Evolutionary conservation across 2,329 filamentous ascomycete species (phyloP).

Genomic region (Aureobasidium sp.): DNA sequence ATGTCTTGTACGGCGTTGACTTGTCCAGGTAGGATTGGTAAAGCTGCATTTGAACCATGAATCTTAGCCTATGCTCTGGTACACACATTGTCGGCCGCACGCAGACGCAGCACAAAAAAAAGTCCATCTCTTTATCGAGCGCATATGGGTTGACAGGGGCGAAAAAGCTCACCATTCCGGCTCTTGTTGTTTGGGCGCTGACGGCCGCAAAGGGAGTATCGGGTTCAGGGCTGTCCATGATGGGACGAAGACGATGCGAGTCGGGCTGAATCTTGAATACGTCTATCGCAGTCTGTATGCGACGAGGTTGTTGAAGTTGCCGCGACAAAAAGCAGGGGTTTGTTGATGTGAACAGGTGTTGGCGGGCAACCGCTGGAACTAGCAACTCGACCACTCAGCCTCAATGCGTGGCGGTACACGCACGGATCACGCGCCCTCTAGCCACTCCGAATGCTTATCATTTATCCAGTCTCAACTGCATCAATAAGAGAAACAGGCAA

Average conservation of each 20-base stretch:
- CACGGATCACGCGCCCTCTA: neutral
- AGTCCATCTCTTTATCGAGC: neutral
- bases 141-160: neutral
- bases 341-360: slow-evolving; percentile 12
- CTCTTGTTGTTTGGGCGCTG: slow-evolving; percentile 71
- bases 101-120: too few relatives aligned
- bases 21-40: slow-evolving; percentile 94
- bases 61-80: neutral
- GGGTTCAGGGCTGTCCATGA: slow-evolving; percentile 80
- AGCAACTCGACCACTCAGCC: neutral
- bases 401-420: neutral
- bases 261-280: slow-evolving; percentile 12
- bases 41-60: slow-evolving; percentile 52
- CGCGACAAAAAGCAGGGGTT: slow-evolving; percentile 6
- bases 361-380: slow-evolving; percentile 2
- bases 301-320: neutral
- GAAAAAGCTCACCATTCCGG: slow-evolving; percentile 57
- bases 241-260: slow-evolving; percentile 13
- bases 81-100: too few relatives aligned
- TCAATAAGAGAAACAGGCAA: neutral
- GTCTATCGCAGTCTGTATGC: neutral
- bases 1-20: slow-evolving; percentile 80
- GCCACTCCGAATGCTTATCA: neutral
- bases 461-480: neutral
- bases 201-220: slow-evolving; percentile 92